These are phyloP conservation scores for Naganishia randhawae DNA, from an alignment of 768 basidiomycete species.

Conservation along the genomic window DNA sequence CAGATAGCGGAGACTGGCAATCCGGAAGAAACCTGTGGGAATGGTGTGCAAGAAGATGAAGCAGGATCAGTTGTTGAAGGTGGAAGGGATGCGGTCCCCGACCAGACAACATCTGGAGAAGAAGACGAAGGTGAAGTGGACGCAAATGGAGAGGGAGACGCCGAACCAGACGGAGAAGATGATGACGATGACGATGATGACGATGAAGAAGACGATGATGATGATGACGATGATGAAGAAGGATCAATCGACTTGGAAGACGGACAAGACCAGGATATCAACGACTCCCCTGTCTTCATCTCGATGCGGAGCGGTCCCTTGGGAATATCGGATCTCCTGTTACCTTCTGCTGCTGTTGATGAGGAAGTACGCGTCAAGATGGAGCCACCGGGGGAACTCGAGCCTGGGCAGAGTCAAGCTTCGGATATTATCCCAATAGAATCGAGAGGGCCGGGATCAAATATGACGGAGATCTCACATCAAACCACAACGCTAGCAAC, in stretches of 20 bases:
- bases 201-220: background rate
- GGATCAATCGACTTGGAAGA: slow-evolving; percentile 16
- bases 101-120: background rate
- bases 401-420: slow-evolving; percentile 1
- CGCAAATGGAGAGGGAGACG: background rate
- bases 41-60: background rate
- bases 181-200: background rate
- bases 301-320: slow-evolving; percentile 10
- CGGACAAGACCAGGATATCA: slow-evolving; percentile 9
- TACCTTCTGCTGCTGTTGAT: slow-evolving; percentile 1
- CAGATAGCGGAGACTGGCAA: background rate
- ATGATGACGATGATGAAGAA: slow-evolving; percentile 16
- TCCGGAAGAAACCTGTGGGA: background rate
- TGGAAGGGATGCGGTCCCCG: background rate
- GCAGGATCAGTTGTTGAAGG: background rate
- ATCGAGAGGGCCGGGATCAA: background rate
- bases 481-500: background rate
- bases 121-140: background rate
- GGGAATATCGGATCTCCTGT: slow-evolving; percentile 19
- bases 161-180: background rate
- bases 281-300: slow-evolving; percentile 14
- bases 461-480: background rate
- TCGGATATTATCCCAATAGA: background rate
- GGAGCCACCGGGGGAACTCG: background rate
- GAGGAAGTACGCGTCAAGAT: background rate